Conservation (phyloP, 2,329 filamentous ascomycete genomes). For the Xylaria sp. region DNA sequence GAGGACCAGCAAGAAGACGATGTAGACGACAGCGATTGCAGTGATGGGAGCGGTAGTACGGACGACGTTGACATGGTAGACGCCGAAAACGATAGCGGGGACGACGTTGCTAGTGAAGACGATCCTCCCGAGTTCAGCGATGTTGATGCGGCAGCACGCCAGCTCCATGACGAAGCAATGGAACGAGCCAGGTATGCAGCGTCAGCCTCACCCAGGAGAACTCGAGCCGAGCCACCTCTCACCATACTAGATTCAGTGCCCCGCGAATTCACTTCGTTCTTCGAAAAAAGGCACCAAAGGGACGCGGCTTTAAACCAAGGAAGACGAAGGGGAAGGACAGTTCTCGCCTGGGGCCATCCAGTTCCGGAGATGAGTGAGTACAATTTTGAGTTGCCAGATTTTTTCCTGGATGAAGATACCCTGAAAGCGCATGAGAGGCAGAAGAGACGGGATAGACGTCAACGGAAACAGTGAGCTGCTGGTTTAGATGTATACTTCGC, state of each 20-base stretch:
- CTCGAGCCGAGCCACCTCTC: slow-evolving; percentile 43
- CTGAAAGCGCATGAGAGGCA: slow-evolving; percentile 69
- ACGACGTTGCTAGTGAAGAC: slow-evolving; percentile 51
- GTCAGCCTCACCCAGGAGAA: slow-evolving; percentile 40
- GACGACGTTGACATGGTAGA: slow-evolving; percentile 52
- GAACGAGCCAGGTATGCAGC: slow-evolving; percentile 45
- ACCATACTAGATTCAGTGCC: slow-evolving; percentile 53
- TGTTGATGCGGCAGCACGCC: slow-evolving; percentile 76
- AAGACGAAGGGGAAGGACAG: slow-evolving; percentile 74
- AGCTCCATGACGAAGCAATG: slow-evolving; percentile 76
- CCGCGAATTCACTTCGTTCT: slow-evolving; percentile 87
- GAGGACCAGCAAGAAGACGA: slow-evolving; percentile 48
- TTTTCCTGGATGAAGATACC: slow-evolving; percentile 66
- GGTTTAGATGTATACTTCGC: background rate
- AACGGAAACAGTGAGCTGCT: slow-evolving; percentile 54
- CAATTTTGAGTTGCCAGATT: slow-evolving; percentile 80
- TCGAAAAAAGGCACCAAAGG: slow-evolving; percentile 79
- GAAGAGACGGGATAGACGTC: slow-evolving; percentile 68
- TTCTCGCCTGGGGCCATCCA: slow-evolving; percentile 82
- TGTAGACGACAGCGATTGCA: slow-evolving; percentile 40
- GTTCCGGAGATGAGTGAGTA: slow-evolving; percentile 76
- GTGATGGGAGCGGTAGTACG: slow-evolving; percentile 39
- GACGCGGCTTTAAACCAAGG: slow-evolving; percentile 80
- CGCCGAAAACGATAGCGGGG: slow-evolving; percentile 13
- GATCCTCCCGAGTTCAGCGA: slow-evolving; percentile 74